Evolutionary conservation across 75 land plant species (phyloP).

Genomic region (Pinus albicaulis): DNA sequence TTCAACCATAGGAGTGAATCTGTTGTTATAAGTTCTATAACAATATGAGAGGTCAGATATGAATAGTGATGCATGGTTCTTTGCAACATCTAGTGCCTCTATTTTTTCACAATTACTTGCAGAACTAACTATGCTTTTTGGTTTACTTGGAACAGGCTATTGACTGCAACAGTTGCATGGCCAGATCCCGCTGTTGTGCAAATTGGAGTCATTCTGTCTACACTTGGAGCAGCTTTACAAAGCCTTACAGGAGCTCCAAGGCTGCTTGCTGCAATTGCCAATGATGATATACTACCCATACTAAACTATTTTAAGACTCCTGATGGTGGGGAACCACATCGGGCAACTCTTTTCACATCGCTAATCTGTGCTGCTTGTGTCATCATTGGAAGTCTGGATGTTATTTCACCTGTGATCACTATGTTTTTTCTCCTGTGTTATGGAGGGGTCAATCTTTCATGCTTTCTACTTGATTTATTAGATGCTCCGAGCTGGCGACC

Average conservation of each 20-base stretch:
- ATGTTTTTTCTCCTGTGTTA: slow-evolving; percentile 98
- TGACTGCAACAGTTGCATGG: slow-evolving; percentile 97
- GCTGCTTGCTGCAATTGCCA: slow-evolving; percentile 96
- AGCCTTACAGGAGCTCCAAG: slow-evolving; percentile 95
- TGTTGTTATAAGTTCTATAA: no score
- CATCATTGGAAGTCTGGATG: slow-evolving; percentile 88
- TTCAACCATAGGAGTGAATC: no score
- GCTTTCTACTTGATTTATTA: slow-evolving; percentile 91
- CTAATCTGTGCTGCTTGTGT: slow-evolving; percentile 89
- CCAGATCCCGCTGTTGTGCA: slow-evolving; percentile 86
- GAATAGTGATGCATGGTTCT: not conserved
- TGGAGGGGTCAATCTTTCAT: slow-evolving; percentile 93
- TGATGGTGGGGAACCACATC: slow-evolving; percentile 82
- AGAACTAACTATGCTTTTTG: not conserved
- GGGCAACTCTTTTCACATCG: slow-evolving; percentile 90
- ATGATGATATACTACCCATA: slow-evolving; percentile 95
- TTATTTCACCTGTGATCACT: slow-evolving; percentile 91
- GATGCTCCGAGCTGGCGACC: slow-evolving; percentile 99
- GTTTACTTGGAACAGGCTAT: slow-evolving; percentile 47
- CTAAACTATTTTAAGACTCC: slow-evolving; percentile 85
- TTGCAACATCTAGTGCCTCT: not conserved
- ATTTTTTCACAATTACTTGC: not conserved
- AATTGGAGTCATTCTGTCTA: slow-evolving; percentile 90
- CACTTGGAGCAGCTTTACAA: slow-evolving; percentile 96
- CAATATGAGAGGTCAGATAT: not conserved